A percentile compares a stretch with the other conserved stretches of the same genome.
Conservation (phyloP, 2,329 filamentous ascomycete species). For the Hypoxylon sp. region DNA sequence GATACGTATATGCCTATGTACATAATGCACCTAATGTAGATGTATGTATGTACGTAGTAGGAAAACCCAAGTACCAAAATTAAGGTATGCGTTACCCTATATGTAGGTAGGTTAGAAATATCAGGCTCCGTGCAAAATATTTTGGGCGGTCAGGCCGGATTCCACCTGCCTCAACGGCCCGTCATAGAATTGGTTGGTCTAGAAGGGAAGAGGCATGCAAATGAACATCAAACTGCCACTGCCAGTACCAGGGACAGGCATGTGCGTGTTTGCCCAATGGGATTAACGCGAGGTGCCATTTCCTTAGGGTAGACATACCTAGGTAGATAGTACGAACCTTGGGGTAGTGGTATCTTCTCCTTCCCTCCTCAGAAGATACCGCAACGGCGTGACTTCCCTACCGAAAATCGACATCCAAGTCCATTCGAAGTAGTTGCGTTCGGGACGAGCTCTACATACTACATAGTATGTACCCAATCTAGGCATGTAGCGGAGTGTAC, state of each 20-base stretch:
- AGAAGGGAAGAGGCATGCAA: background rate
- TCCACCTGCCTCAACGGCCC: background rate
- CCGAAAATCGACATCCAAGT: background rate
- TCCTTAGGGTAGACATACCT: background rate
- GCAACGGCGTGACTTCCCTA: background rate
- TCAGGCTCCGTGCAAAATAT: background rate
- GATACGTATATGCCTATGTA: too few relatives aligned
- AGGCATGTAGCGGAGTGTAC: background rate
- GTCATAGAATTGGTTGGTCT: background rate
- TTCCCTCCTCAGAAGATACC: background rate
- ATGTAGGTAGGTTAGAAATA: background rate
- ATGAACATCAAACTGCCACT: background rate
- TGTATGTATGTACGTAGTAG: background rate
- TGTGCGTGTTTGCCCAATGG: background rate
- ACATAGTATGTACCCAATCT: background rate
- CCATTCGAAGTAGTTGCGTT: background rate
- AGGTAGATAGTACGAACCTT: background rate
- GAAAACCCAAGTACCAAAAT: background rate
- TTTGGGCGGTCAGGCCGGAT: background rate
- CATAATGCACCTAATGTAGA: too few relatives aligned
- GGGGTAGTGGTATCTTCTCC: background rate
- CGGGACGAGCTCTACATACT: background rate
- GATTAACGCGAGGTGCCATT: background rate
- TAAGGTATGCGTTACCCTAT: background rate
- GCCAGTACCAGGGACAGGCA: background rate